A percentile compares a stretch with the other conserved stretches of the same genome.
phyloP scores from a whole-genome alignment of 2,329 filamentous ascomycete species.

The Shiraia bambusicola region DNA sequence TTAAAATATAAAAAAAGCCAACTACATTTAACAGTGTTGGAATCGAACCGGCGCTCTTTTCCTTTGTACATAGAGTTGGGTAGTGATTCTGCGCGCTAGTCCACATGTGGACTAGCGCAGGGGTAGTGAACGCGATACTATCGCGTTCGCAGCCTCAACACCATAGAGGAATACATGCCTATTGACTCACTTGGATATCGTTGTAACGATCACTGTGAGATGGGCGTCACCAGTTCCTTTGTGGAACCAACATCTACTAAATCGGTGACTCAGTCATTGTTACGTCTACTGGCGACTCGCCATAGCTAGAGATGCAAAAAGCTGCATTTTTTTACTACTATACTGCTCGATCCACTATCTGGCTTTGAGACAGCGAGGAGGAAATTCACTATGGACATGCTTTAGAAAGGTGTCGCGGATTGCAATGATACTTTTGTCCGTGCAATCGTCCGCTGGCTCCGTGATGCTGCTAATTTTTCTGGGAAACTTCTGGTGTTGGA shows the following conservation, averaged over 20 bases:
- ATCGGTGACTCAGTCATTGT: not conserved
- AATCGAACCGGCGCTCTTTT: no score
- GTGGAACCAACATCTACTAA: not conserved
- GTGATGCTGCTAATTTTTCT: not conserved
- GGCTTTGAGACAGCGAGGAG: not conserved
- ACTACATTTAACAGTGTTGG: no score
- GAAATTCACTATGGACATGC: not conserved
- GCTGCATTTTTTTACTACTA: not conserved
- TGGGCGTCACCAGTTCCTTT: no score
- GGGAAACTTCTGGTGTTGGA: not conserved
- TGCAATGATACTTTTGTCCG: not conserved
- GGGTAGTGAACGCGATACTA: no score
- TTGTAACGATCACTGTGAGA: no score
- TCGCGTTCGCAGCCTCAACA: no score
- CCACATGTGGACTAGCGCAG: no score
- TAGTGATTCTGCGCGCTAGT: no score
- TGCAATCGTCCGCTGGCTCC: not conserved
- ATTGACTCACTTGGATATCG: no score
- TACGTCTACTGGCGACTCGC: slow-evolving; percentile 2
- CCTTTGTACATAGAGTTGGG: no score
- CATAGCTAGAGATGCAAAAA: not conserved
- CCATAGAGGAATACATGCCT: no score
- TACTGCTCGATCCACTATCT: not conserved
- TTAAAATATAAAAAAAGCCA: no score
- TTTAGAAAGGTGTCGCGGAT: not conserved